Evolutionary conservation across 1,284 basidiomycete species (phyloP), one percentile per base, ranked within the genome.

Genomic region (Trametes polyzona): DNA sequence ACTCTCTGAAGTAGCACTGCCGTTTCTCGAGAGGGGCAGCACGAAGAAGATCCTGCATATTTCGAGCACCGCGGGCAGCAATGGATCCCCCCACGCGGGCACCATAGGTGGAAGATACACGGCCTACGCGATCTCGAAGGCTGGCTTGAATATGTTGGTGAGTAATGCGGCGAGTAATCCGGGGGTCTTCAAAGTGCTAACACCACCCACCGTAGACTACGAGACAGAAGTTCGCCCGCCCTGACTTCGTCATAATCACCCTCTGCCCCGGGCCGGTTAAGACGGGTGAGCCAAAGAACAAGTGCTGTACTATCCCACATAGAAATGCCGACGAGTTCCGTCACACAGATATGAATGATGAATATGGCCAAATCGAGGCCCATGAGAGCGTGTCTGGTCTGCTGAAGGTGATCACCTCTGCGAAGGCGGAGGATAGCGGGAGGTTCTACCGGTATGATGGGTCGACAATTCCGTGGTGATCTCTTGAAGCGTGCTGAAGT

Each of bases 11-110:
- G 58, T 63, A 19, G 69, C 70, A 52, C 59, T 71, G 4, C 71
- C 68, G 6, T 65, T 61, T n/a, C 60, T 76, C 29, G 69, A 73
- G 60, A 63, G 64, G 51, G 67, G 71, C 21, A 56, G 58, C 43
- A 55, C 61, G 41, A 73, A 71, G 55, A 71, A 73, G 16, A 67
- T 77, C 29, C 58, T 72, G 47, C 74, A 76, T 56, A 62, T 72
- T 52, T 62, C 68, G 29, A 70, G 65, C 41, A 67, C 67, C 11
- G 51, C 72, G 4, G 69, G 61, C 16, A 74, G 72, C 46, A 69
- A 74, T 35, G 66, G 56, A 3, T 46, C 61, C 27, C n/a, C n/a
- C n/a, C n/a, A n/a, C n/a, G 65, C 73, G 51, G 58, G 36, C 36
- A 65, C 19, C 16, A 19, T 55, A 44, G 17, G 57, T 69, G 29